phyloP scores from a whole-genome alignment of 1,139 yeast species.

The Taphrina betulina region DNA sequence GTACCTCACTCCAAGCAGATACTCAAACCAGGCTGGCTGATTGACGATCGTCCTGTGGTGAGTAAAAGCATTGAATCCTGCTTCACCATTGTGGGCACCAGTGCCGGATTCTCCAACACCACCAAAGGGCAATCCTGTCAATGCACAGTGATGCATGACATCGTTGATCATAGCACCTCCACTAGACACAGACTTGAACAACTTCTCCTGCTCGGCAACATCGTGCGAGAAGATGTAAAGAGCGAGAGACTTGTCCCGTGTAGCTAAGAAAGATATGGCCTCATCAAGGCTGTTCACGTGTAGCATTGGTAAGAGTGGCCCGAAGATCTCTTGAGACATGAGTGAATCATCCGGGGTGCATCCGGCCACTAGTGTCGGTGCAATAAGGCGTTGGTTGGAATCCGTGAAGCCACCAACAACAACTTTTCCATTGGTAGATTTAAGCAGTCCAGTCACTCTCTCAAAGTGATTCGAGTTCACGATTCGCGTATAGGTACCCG shows the following conservation, averaged over 20 bases:
- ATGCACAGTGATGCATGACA: conserved; percentile 66
- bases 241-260: conserved; percentile 86
- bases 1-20: conserved; percentile 21
- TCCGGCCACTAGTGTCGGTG: conserved; percentile 71
- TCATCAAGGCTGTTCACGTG: conserved; percentile 53
- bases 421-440: conserved; percentile 59
- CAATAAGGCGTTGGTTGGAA: conserved; percentile 52
- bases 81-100: conserved; percentile 69
- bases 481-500: conserved; percentile 58
- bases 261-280: conserved; percentile 53
- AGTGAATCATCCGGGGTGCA: conserved; percentile 65
- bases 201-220: conserved; percentile 53
- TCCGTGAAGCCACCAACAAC: conserved; percentile 56
- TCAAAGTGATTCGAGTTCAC: conserved; percentile 61
- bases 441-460: conserved; percentile 52
- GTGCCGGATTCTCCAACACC: conserved; percentile 84
- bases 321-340: conserved; percentile 79
- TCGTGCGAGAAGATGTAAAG: conserved; percentile 57
- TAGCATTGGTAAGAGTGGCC: conserved; percentile 78
- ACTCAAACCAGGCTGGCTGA: conserved; percentile 31
- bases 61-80: conserved; percentile 70
- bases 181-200: conserved; percentile 60
- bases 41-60: conserved; percentile 70
- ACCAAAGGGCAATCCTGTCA: conserved; percentile 81
- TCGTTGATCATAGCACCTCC: conserved; percentile 78